These are phyloP conservation scores for Wickerhamiella azymoides DNA, from an alignment of 805 yeast genomes.

Conservation along the genomic window DNA sequence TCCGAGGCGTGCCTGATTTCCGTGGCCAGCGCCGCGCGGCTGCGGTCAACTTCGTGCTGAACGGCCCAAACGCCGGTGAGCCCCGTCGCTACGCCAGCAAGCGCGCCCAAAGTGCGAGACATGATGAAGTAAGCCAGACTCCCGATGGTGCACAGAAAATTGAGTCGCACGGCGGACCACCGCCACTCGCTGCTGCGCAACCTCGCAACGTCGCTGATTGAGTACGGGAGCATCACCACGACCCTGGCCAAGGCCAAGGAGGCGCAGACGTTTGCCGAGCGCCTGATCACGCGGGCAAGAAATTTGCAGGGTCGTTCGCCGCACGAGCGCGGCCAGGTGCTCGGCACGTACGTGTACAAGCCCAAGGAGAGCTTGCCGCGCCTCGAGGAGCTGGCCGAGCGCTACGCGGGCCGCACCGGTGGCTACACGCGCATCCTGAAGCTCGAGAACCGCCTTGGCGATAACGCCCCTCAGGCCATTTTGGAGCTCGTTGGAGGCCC, in stretches of 20 bases:
- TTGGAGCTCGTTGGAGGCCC: slow-evolving; percentile 71
- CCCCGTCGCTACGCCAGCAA: slow-evolving; percentile 53
- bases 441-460: slow-evolving; percentile 77
- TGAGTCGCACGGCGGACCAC: slow-evolving; percentile 35
- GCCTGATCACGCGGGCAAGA: slow-evolving; percentile 42
- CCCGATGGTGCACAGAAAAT: slow-evolving; percentile 21
- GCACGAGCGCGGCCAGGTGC: slow-evolving; percentile 10
- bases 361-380: slow-evolving; percentile 44
- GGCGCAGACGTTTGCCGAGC: slow-evolving; percentile 49
- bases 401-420: slow-evolving; percentile 50
- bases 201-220: slow-evolving; percentile 50
- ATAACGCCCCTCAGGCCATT: slow-evolving; percentile 79
- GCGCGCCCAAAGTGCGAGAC: slow-evolving; percentile 41
- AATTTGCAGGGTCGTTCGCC: slow-evolving; percentile 3
- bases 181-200: slow-evolving; percentile 47
- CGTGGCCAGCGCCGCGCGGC: slow-evolving; percentile 33
- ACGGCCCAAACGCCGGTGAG: slow-evolving; percentile 46
- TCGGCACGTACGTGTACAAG: slow-evolving; percentile 21
- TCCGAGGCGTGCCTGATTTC: slow-evolving; percentile 37
- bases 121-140: slow-evolving; percentile 14
- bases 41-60: slow-evolving; percentile 38
- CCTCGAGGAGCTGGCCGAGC: slow-evolving; percentile 48
- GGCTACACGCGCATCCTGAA: slow-evolving; percentile 80
- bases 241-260: slow-evolving; percentile 66
- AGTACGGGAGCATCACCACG: slow-evolving; percentile 57